These are phyloP conservation scores for Cercospora citrullina DNA, from an alignment of 2,329 filamentous ascomycete species.

Conservation along the genomic window DNA sequence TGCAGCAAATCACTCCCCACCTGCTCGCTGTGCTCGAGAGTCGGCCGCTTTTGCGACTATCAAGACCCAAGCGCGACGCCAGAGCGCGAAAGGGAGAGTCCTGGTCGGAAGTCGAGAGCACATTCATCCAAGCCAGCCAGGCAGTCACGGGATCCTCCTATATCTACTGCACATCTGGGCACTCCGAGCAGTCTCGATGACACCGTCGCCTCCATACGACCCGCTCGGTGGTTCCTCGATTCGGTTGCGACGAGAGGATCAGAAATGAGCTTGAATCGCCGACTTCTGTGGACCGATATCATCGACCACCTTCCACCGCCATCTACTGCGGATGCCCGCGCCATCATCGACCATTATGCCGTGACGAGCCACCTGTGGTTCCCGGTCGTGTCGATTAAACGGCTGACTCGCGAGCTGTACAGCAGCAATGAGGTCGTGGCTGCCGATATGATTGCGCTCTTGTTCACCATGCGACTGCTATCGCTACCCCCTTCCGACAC, in stretches of 20 bases:
- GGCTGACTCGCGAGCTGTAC: conserved; percentile 4
- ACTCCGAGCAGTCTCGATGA: background rate
- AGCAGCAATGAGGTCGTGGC: background rate
- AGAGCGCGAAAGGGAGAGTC: background rate
- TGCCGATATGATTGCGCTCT: conserved; percentile 14
- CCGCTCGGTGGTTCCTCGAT: conserved; percentile 21
- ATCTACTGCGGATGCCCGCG: conserved; percentile 5
- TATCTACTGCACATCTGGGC: background rate
- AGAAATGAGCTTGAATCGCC: background rate
- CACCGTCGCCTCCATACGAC: background rate
- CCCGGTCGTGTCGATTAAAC: conserved; percentile 11
- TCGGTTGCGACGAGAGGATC: conserved; percentile 21
- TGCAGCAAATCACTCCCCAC: conserved; percentile 23
- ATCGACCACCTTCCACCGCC: background rate
- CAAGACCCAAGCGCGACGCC: conserved; percentile 1
- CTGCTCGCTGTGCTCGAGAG: conserved; percentile 21
- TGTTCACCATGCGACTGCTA: conserved; percentile 21
- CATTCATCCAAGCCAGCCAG: background rate
- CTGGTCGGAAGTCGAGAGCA: background rate
- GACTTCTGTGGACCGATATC: conserved; percentile 18
- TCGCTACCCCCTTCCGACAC: conserved; percentile 7
- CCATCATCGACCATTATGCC: conserved; percentile 12
- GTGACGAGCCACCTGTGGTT: conserved; percentile 21
- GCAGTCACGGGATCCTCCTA: background rate
- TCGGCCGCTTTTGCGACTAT: conserved; percentile 23